Base-by-base conservation (phyloP, 345 rosid genomes). In the Psidium friedrichsthalianum region DNA sequence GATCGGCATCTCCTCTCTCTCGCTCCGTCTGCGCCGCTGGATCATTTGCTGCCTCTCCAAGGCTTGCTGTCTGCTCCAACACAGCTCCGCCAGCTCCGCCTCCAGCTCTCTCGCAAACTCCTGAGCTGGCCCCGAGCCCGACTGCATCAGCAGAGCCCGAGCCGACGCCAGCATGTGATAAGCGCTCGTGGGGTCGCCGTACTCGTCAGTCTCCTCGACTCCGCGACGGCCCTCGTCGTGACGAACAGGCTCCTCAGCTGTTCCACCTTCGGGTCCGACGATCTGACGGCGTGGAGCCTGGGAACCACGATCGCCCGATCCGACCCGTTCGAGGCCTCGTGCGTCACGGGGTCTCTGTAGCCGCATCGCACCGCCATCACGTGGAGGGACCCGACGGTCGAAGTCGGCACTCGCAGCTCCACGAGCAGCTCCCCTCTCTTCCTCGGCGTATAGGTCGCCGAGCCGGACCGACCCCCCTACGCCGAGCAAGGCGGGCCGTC, bases 401-500 rank as follows among this genome's bases (percentile, higher is more conserved):
- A 85, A 2, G 87, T 80, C 0, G 94, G 94, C 85, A 91, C 93
- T 52, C 90, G 91, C 82, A 96, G 84, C 88, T 96, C 99, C 15
- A 96, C 92, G 4, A 96, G 90, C 27, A 94, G 86, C 61, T 96
- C 98, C 87, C 87, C 94, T 92, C 84, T 95, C 98, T 58, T 96
- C 99, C 64, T 91, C 98, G 6, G 93, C 96, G 88, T 94, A 93
- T 6, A 96, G 87, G 87, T 96, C 96, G 1, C 98, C 98, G 0
- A 96, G 89, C 84, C 96, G 90, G 21, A 94, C 86, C 15, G 94
- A 92, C 9, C 93, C 94, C 51, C 93, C 94, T 47, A 94, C 90
- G 59, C 91, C 93, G 47, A 91, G 90, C 11, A 88, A 90, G 5
- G 89, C 78, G 5, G 99, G 92, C 58, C 91, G 89, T 18, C 93